phyloP scores from a whole-genome alignment of 78 protist genomes.

The Isochrysis galbana region DNA sequence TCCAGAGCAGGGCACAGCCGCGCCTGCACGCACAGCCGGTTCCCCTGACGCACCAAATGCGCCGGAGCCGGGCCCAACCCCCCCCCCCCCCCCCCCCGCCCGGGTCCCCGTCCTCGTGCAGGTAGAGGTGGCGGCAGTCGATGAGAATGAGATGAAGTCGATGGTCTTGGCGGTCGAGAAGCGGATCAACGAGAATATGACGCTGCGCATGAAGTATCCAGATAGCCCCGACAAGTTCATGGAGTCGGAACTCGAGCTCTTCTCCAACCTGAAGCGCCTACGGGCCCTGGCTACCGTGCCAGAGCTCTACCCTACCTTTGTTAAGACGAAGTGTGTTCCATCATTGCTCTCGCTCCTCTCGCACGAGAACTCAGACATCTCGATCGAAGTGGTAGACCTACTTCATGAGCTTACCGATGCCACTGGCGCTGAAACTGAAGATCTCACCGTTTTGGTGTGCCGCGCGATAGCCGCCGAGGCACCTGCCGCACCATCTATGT shows the following conservation, averaged over 20 bases:
- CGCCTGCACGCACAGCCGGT: no score
- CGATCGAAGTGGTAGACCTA: conserved; percentile 34
- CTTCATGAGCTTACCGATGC: conserved; percentile 41
- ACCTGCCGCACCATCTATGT: no score
- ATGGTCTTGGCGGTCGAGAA: background rate
- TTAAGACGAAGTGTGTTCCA: background rate
- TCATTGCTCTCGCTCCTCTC: background rate
- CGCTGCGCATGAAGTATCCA: background rate
- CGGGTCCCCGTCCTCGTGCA: no score
- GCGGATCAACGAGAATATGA: background rate
- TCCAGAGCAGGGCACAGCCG: no score
- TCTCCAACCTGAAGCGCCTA: conserved; percentile 11
- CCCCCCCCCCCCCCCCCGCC: no score
- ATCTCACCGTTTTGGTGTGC: background rate
- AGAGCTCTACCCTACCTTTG: conserved; percentile 21
- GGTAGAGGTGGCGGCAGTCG: background rate
- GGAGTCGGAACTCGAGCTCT: conserved; percentile 42
- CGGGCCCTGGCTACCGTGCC: conserved; percentile 38
- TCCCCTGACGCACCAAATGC: no score
- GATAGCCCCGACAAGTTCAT: background rate
- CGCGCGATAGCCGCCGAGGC: no score
- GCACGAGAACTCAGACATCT: conserved; percentile 44
- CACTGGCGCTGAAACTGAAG: background rate
- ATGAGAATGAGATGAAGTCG: background rate
- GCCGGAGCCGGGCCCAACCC: no score